Evolutionary conservation across 805 yeast genomes (phyloP).

Genomic region (Kluyveromyces nonfermentans): DNA sequence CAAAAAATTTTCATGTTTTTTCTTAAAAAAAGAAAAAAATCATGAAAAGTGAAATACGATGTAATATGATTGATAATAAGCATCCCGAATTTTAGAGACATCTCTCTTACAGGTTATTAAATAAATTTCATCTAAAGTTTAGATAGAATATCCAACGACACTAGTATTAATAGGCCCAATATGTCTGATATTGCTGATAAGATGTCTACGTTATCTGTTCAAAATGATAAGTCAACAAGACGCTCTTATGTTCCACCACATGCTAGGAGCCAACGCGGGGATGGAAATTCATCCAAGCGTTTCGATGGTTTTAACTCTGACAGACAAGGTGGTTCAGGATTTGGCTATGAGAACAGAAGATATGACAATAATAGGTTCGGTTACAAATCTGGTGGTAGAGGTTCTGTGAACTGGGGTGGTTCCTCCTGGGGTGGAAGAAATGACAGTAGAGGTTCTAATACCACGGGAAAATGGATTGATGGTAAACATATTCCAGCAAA

Average conservation of each 20-base stretch:
- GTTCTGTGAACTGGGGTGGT: constrained; percentile 32
- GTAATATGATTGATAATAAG: neutral
- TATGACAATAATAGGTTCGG: constrained; percentile 28
- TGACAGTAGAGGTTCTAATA: constrained; percentile 28
- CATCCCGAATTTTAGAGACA: neutral
- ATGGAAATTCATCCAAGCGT: constrained; percentile 5
- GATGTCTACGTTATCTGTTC: constrained; percentile 47
- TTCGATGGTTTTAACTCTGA: constrained; percentile 3
- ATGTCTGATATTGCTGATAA: constrained; percentile 54
- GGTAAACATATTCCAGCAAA: constrained; percentile 85
- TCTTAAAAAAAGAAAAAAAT: neutral
- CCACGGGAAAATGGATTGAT: constrained; percentile 75
- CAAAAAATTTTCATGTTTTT: neutral
- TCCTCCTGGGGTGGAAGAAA: constrained; percentile 31
- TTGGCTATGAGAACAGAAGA: constrained; percentile 28
- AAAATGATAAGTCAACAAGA: constrained; percentile 21
- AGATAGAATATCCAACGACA: neutral
- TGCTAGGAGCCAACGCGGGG: constrained; percentile 28
- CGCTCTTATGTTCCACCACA: constrained; percentile 41
- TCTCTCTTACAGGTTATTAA: neutral
- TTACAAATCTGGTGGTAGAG: constrained; percentile 21
- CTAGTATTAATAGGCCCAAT: constrained; percentile 14
- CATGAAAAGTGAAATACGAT: neutral
- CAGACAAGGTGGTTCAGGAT: constrained; percentile 23
- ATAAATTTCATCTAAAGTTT: neutral